A percentile compares a stretch with the other conserved stretches of the same genome.
These are phyloP conservation scores for Chrysanthemum seticuspe DNA, from an alignment of 129 eudicot species.

Conservation along the genomic window DNA sequence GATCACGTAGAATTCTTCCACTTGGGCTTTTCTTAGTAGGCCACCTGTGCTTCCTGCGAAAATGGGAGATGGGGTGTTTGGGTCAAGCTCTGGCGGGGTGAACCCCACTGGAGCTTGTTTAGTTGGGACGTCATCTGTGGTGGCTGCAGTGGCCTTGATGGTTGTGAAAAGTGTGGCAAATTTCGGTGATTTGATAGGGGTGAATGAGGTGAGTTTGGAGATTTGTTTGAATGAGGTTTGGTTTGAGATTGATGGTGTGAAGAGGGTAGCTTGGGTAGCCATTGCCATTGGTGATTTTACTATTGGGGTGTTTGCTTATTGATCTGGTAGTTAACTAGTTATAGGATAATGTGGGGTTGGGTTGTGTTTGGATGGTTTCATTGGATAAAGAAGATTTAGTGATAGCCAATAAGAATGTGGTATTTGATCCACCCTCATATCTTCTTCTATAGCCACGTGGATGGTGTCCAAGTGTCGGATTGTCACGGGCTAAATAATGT, in stretches of 20 bases:
- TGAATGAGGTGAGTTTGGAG: slow-evolving; percentile 35
- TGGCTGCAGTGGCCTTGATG: slow-evolving; percentile 44
- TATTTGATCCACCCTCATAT: slow-evolving; percentile 27
- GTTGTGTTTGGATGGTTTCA: background rate
- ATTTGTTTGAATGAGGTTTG: slow-evolving; percentile 54
- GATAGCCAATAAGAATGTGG: slow-evolving; percentile 21
- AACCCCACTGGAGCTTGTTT: slow-evolving; percentile 68
- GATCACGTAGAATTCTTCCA: slow-evolving; percentile 86
- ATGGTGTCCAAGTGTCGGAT: too few species aligned
- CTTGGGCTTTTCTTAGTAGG: slow-evolving; percentile 81
- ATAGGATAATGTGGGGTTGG: slow-evolving; percentile 21
- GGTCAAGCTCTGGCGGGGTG: slow-evolving; percentile 92
- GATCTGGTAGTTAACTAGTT: background rate
- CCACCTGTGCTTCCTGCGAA: slow-evolving; percentile 98
- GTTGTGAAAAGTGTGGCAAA: slow-evolving; percentile 29
- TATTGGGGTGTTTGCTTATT: slow-evolving; percentile 10
- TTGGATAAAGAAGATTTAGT: slow-evolving; percentile 34
- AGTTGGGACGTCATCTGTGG: slow-evolving; percentile 27
- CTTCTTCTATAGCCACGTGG: slow-evolving; percentile 24
- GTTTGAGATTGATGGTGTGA: slow-evolving; percentile 59
- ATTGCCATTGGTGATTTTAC: slow-evolving; percentile 43
- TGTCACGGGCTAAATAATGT: too few species aligned
- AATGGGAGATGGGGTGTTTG: slow-evolving; percentile 90
- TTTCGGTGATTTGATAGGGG: slow-evolving; percentile 39
- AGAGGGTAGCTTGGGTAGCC: slow-evolving; percentile 75